Evolutionary conservation across 495 filamentous ascomycete species (phyloP), one percentile per base, ranked within the genome.

Genomic region (Polyplosphaeria fusca): DNA sequence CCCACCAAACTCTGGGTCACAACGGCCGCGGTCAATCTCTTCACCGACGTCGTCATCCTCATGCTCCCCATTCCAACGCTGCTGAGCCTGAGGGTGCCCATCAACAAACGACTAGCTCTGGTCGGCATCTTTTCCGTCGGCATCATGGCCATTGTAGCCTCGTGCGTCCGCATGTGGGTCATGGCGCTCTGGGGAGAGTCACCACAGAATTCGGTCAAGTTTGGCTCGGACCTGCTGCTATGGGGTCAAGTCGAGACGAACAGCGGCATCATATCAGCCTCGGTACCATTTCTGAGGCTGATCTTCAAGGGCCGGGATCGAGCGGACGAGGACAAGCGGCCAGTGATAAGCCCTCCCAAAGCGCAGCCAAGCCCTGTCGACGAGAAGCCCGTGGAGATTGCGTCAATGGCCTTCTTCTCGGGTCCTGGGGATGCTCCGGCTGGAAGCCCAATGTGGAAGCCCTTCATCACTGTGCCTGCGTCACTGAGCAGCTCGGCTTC

Each of bases 181-280:
- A 62, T 62, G 59, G 59, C 59, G 3, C 52, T 62, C 4, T 62
- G 59, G 59, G 40, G 46, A 25, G 52, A 56, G 32, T 54, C 48
- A 3, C 45, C 52, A 0, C 35, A 51, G 18, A 57, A 56, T 28
- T 18, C 23, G 9, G 52, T 47, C 19, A 16, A 47, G 13, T 62
- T 62, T 20, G 59, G 59, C 28, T 4, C 59, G 2, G 59, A 62
- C 24, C 42, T 62, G 5, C 49, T 62, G 12, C 59, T 62, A 22
- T 62, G 59, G 59, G 59, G 59, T 16, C 59, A 62, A 37, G 59
- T 62, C 14, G 59, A 62, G 38, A 52, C 47, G 13, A 62, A 62
- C 46, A 32, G 23, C 12, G 59, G 59, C 39, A 62, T 62, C 52
- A 62, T 57, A 14, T 57, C 52, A 0, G 59, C 59, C 2, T 56